Evolutionary conservation across 1,284 basidiomycete species (phyloP).

Genomic region (Cutaneotrichosporon sp.): DNA sequence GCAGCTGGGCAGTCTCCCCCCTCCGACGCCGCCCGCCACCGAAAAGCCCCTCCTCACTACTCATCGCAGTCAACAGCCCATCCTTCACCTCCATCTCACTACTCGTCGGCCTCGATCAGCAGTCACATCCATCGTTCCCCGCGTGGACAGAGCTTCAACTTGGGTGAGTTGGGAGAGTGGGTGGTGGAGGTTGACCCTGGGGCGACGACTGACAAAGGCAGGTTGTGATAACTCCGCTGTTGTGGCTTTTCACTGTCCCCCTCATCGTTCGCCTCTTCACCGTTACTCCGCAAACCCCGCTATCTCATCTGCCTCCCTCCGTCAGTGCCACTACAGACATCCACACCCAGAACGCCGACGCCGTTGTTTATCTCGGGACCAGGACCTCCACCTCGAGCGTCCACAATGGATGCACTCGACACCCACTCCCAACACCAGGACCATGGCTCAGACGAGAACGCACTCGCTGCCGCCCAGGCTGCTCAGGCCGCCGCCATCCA

Average conservation of each 20-base stretch:
- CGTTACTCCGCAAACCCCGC: slow-evolving; percentile 5
- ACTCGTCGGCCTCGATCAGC: not conserved
- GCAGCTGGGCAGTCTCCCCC: not conserved
- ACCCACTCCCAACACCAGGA: slow-evolving; percentile 27
- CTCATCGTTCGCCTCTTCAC: slow-evolving; percentile 1
- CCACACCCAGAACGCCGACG: slow-evolving; percentile 1
- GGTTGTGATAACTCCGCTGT: slow-evolving; percentile 2
- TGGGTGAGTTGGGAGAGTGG: not conserved
- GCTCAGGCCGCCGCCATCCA: slow-evolving; percentile 39
- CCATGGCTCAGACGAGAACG: slow-evolving; percentile 41
- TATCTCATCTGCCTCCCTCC: no score
- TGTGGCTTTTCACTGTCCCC: slow-evolving; percentile 4
- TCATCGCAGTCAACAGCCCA: not conserved
- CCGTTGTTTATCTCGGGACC: not conserved
- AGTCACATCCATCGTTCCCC: not conserved
- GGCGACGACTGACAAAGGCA: not conserved
- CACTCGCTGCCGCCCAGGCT: slow-evolving; percentile 39
- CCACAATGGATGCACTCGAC: slow-evolving; percentile 27
- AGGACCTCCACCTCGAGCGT: slow-evolving; percentile 8
- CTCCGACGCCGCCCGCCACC: not conserved
- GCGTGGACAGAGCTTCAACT: not conserved
- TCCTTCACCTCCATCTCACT: not conserved
- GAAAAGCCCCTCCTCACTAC: not conserved
- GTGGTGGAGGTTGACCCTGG: not conserved
- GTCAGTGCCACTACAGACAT: slow-evolving; percentile 1